phyloP scores from a whole-genome alignment of 129 eudicot species.

The Deinandra increscens region DNA sequence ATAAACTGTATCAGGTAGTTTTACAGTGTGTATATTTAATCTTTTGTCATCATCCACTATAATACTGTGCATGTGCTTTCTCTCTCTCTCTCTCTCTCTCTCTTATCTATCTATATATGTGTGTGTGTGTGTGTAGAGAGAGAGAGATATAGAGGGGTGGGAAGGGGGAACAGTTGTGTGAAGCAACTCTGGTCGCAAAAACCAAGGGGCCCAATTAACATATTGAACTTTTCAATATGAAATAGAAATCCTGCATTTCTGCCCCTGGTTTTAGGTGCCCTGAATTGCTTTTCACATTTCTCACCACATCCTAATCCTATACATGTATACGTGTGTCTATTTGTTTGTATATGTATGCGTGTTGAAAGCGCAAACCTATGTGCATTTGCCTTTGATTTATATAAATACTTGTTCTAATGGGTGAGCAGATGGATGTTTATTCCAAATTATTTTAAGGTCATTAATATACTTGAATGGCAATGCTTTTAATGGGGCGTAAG shows the following conservation, averaged over 20 bases:
- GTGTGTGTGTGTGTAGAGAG: too few relatives aligned
- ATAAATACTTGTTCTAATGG: neutral
- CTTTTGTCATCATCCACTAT: too few relatives aligned
- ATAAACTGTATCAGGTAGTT: too few relatives aligned
- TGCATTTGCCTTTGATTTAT: neutral
- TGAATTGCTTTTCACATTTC: neutral
- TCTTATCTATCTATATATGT: too few relatives aligned
- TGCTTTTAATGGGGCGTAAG: neutral
- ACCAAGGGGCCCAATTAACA: neutral
- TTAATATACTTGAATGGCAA: neutral
- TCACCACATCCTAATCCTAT: too few relatives aligned
- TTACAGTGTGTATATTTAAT: too few relatives aligned
- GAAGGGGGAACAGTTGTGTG: too few relatives aligned
- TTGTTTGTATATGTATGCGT: neutral
- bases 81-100: neutral
- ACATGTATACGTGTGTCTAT: too few relatives aligned
- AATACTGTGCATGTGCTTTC: neutral
- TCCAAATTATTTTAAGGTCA: neutral
- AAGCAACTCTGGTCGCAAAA: neutral
- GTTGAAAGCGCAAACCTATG: slow-evolving; percentile 7
- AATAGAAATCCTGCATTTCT: neutral
- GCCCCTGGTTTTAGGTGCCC: neutral
- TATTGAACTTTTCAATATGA: too few relatives aligned
- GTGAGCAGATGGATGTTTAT: neutral
- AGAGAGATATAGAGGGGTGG: too few relatives aligned